These are phyloP conservation scores for Lycium barbarum DNA, from an alignment of 257 asterid species.

Conservation along the genomic window DNA sequence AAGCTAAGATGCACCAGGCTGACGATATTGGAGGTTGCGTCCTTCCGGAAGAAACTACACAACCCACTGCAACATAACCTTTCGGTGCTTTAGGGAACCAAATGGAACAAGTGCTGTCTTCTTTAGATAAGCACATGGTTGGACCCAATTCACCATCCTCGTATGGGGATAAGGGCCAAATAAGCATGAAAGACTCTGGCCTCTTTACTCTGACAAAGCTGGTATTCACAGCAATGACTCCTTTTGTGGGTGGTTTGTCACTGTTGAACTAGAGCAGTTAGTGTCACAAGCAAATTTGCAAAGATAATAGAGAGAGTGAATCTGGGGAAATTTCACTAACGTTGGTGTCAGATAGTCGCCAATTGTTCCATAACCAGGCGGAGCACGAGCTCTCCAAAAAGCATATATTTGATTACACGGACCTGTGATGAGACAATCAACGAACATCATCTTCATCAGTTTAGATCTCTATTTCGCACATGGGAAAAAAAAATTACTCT, in stretches of 20 bases:
- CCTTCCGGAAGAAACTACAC: slow-evolving; percentile 86
- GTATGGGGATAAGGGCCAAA: slow-evolving; percentile 66
- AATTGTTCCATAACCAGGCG: slow-evolving; percentile 89
- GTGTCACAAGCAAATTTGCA: slow-evolving; percentile 23
- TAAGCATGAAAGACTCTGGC: slow-evolving; percentile 77
- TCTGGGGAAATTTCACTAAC: slow-evolving; percentile 57
- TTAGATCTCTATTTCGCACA: neutral
- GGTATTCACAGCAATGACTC: slow-evolving; percentile 88
- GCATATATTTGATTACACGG: slow-evolving; percentile 59
- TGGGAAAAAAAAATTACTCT: neutral
- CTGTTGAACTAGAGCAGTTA: slow-evolving; percentile 48
- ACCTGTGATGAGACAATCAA: slow-evolving; percentile 27
- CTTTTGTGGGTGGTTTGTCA: slow-evolving; percentile 94
- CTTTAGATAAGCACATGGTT: slow-evolving; percentile 41
- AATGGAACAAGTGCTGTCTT: slow-evolving; percentile 64
- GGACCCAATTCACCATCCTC: slow-evolving; percentile 43
- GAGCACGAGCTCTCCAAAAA: slow-evolving; percentile 98
- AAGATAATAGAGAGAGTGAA: slow-evolving; percentile 30
- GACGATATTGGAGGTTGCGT: slow-evolving; percentile 78
- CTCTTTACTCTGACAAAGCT: slow-evolving; percentile 85
- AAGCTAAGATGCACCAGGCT: slow-evolving; percentile 75
- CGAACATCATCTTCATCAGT: neutral
- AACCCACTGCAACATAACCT: slow-evolving; percentile 94
- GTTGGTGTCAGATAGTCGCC: slow-evolving; percentile 95
- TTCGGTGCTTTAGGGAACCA: slow-evolving; percentile 98